Evolutionary conservation across 2,329 filamentous ascomycete species (phyloP), one percentile per base, ranked within the genome.

Genomic region (Rhynchosporium agropyri): DNA sequence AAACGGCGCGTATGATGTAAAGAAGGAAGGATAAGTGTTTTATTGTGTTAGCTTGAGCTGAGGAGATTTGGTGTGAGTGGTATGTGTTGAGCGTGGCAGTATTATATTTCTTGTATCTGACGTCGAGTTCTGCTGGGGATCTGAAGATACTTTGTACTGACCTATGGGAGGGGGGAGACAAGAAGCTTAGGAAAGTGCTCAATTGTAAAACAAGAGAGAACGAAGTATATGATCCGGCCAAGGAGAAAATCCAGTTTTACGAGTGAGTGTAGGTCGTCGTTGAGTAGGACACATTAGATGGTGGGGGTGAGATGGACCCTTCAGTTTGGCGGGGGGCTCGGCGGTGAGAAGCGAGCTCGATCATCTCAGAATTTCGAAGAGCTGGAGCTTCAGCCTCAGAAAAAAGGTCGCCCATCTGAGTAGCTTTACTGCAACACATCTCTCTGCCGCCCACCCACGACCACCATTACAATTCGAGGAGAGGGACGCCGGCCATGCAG

Each of bases 401-500:
- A 66, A 64, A 60, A 63, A 48, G 40, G 45, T 59, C 58, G 51
- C 38, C 55, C 46, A 8, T 8, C 6, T 10, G 6, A 36, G 33
- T 10, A 58, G 31, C 31, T 60, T 49, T 49, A 49, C 49, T 26
- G 62, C 46, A 33, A 62, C 40, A 36, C 50, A 36, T 36, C 51
- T 15, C 26, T 28, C 13, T 58, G 45, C 33, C 20, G 43, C 43
- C 43, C 43, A 20, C 4, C 43, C n/a, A 26, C 54, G 38, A 26
- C 48, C 45, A 50, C 51, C 33, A 48, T 45, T 45, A 53, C 58
- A 10, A 64, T 60, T 57, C 61, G 59, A 48, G 26, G 63, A 65
- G 65, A 64, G 63, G 58, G 63, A 65, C 55, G 58, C 63, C 63
- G 68, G 71, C 69, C 61, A 74, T 74, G 73, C 69, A 74, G 63